These are phyloP conservation scores for Favolaschia claudopus DNA, from an alignment of 768 basidiomycete genomes.

Conservation along the genomic window DNA sequence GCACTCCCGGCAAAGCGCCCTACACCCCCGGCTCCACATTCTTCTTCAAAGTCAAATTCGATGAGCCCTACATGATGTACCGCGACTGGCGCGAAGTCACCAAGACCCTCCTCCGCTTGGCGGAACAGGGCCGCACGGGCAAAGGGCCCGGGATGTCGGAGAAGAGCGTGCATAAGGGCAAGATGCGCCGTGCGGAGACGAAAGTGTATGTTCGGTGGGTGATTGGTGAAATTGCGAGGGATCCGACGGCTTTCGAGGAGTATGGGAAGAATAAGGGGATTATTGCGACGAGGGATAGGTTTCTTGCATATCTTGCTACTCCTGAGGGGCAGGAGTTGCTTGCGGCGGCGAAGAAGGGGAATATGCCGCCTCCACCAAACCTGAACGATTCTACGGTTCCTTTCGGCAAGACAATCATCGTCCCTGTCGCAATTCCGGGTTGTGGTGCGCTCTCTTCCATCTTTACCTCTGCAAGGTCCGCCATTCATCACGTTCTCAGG, in stretches of 20 bases:
- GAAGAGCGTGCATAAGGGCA: conserved; percentile 62
- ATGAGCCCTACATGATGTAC: conserved; percentile 99
- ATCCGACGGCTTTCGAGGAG: conserved; percentile 65
- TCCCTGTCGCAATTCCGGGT: conserved; percentile 91
- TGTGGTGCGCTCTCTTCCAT: conserved; percentile 67
- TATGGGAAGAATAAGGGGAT: conserved; percentile 83
- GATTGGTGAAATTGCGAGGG: conserved; percentile 70
- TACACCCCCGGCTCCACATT: conserved; percentile 85
- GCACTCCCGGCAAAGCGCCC: conserved; percentile 56
- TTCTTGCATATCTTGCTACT: conserved; percentile 70
- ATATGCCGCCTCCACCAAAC: conserved; percentile 29
- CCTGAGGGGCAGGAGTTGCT: conserved; percentile 51
- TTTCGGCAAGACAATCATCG: conserved; percentile 80
- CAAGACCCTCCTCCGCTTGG: conserved; percentile 62
- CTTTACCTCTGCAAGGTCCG: neutral
- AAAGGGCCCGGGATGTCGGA: conserved; percentile 30
- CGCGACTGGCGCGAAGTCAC: conserved; percentile 97
- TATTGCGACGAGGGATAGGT: conserved; percentile 81
- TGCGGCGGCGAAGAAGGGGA: conserved; percentile 38
- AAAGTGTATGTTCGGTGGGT: conserved; percentile 85
- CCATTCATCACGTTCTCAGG: conserved; percentile 53
- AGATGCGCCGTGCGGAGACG: conserved; percentile 82
- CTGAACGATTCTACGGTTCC: neutral
- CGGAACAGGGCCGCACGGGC: conserved; percentile 39
- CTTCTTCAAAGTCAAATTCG: conserved; percentile 99